Percentiles rank a stretch among this genome's conserved stretches.
Evolutionary conservation across 2,329 filamentous ascomycete genomes (phyloP).

Genomic region (Neurospora sp.): DNA sequence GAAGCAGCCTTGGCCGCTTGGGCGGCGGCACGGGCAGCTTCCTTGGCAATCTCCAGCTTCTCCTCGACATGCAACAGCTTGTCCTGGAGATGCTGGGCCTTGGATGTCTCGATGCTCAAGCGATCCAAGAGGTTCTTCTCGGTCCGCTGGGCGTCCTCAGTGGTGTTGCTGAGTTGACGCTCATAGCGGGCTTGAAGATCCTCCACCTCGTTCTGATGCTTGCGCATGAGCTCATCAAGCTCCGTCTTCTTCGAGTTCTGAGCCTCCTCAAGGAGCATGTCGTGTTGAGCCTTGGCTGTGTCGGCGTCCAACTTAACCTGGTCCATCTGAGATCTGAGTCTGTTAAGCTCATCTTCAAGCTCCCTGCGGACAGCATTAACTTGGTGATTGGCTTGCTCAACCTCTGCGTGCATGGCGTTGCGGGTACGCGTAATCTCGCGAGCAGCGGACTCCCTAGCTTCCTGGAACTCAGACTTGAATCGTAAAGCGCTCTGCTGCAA

Average conservation of each 20-base stretch:
- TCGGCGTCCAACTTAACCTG: conserved; percentile 70
- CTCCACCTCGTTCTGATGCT: conserved; percentile 60
- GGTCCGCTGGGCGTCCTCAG: conserved; percentile 72
- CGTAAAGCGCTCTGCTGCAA: conserved; percentile 59
- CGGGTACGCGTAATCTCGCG: conserved; percentile 75
- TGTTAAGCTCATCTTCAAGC: conserved; percentile 68
- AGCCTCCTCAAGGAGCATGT: conserved; percentile 76
- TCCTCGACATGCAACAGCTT: conserved; percentile 79
- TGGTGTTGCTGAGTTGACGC: conserved; percentile 59
- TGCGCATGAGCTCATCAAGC: conserved; percentile 40
- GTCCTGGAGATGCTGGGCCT: conserved; percentile 77
- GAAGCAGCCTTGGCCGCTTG: conserved; percentile 58
- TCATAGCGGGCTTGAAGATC: conserved; percentile 69
- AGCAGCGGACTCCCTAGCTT: conserved; percentile 69
- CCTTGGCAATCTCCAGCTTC: conserved; percentile 80
- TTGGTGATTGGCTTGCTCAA: conserved; percentile 76
- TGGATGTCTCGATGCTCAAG: conserved; percentile 72
- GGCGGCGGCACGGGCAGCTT: conserved; percentile 75
- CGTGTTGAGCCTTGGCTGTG: conserved; percentile 68
- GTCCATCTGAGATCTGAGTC: conserved; percentile 66
- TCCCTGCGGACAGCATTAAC: conserved; percentile 75
- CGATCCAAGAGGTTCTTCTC: conserved; percentile 75
- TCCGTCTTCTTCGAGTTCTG: conserved; percentile 55
- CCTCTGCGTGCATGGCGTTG: conserved; percentile 67
- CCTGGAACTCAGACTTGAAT: conserved; percentile 73